Conservation (phyloP, 2,329 filamentous ascomycete species). For the Mycosphaerella sp. region DNA sequence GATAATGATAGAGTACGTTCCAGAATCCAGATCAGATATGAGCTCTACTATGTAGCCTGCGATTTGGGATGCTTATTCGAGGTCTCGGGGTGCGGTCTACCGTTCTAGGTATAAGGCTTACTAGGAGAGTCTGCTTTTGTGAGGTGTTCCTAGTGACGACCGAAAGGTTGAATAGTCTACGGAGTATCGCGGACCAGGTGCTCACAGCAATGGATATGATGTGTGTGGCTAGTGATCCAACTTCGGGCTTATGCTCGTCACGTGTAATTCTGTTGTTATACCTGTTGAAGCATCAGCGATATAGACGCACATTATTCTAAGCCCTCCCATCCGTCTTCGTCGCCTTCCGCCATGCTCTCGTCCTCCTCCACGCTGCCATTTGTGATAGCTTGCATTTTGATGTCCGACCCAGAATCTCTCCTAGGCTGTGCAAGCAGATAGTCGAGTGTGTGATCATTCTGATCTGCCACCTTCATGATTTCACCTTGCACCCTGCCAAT, state of each 20-base stretch:
- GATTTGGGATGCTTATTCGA: no score
- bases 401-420: constrained; percentile 7
- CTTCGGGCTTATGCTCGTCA: neutral
- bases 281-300: neutral
- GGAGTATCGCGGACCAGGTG: no score
- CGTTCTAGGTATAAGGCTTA: no score
- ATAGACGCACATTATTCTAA: constrained; percentile 24
- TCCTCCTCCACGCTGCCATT: constrained; percentile 18
- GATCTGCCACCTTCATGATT: constrained; percentile 73
- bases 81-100: no score
- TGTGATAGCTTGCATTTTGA: constrained; percentile 20
- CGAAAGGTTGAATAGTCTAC: no score
- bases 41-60: no score
- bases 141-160: no score
- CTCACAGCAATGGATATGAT: no score
- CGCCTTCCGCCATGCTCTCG: constrained; percentile 31
- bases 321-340: constrained; percentile 32
- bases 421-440: constrained; percentile 55
- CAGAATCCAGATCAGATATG: no score
- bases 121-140: no score
- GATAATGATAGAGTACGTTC: no score
- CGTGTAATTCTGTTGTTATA: neutral
- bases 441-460: constrained; percentile 83
- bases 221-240: neutral
- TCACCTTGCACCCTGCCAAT: constrained; percentile 75